Conservation (phyloP, 805 yeast species). For the Ogataea nonfermentans region DNA sequence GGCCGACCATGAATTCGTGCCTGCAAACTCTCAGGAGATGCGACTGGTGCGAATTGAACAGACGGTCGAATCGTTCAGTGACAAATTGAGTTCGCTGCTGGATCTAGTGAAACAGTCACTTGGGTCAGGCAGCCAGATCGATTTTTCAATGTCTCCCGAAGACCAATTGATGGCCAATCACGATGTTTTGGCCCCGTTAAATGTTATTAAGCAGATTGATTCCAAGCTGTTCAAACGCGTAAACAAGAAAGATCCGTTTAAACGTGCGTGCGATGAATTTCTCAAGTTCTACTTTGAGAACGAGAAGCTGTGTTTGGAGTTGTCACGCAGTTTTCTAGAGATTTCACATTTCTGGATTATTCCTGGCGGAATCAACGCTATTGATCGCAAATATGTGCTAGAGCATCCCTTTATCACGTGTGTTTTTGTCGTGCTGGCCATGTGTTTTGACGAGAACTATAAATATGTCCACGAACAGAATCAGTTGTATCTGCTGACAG, state of each 20-base stretch:
- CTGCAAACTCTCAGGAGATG: conserved; percentile 2
- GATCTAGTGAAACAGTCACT: conserved; percentile 19
- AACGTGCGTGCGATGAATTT: conserved; percentile 42
- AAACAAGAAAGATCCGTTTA: conserved; percentile 32
- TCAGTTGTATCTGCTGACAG: conserved; percentile 46
- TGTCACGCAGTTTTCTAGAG: conserved; percentile 47
- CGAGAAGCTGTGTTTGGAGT: conserved; percentile 41
- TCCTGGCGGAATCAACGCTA: conserved; percentile 56
- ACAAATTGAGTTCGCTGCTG: conserved; percentile 16
- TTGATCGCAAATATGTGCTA: conserved; percentile 44
- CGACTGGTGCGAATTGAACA: conserved; percentile 15
- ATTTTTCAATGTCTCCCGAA: conserved; percentile 13
- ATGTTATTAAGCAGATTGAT: conserved; percentile 31
- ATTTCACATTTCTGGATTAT: conserved; percentile 61
- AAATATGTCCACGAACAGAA: conserved; percentile 48
- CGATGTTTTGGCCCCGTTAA: conserved; percentile 31
- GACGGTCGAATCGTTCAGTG: conserved; percentile 19
- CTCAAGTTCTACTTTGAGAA: conserved; percentile 44
- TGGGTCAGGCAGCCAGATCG: conserved; percentile 13
- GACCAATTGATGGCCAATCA: conserved; percentile 14
- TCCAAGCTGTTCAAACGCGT: conserved; percentile 27
- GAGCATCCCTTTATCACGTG: conserved; percentile 55
- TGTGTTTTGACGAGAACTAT: conserved; percentile 54
- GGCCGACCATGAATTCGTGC: background rate
- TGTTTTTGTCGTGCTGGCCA: conserved; percentile 51